Evolutionary conservation across 768 basidiomycete species (phyloP), one percentile per base, ranked within the genome.

Genomic region (Suillus fuscotomentosus): DNA sequence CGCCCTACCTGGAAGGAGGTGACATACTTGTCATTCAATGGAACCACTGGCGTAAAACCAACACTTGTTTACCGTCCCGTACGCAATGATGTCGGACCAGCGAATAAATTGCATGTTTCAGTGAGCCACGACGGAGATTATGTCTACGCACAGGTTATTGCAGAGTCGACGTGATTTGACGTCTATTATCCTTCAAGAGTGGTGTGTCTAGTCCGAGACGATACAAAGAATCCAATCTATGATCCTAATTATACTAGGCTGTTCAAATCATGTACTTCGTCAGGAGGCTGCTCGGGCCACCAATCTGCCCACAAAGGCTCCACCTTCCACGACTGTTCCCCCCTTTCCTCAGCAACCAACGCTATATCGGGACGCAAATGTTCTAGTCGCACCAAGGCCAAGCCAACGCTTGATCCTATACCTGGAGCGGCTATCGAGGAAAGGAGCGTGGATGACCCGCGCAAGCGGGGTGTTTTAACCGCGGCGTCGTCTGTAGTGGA

Each of bases 51-150:
- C 15, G 73, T 84, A 60, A 77, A 79, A 56, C 90, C 87, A 51
- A 68, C 72, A 10, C 80, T 88, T 14, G 60, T 70, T 34, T 72
- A 71, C 56, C 69, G 65, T 54, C 68, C 72, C 20, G 36, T 17
- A 48, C 13, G 7, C 1, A 17, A 22, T 5, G 17, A 6, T 13
- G 34, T 8, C 61, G 38, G 36, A 9, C 31, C n/a, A 31, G 63
- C 36, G 22, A 60, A 14, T 7, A 66, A 20, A 31, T 73, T 91
- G 20, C 88, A 93, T 69, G 82, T 86, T 31, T 92, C 90, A 51
- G 84, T 91, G 50, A 92, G 90, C 69, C 94, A 95, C 67, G 94
- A 95, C 68, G 90, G 89, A 13, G 89, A 91, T 48, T 90, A 92
- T 71, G 81, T 92, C 15, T 80, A 88, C 62, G 83, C 90, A 15